These are phyloP conservation scores for Potentilla sterilis DNA, from an alignment of 306 rosid species.

Conservation along the genomic window DNA sequence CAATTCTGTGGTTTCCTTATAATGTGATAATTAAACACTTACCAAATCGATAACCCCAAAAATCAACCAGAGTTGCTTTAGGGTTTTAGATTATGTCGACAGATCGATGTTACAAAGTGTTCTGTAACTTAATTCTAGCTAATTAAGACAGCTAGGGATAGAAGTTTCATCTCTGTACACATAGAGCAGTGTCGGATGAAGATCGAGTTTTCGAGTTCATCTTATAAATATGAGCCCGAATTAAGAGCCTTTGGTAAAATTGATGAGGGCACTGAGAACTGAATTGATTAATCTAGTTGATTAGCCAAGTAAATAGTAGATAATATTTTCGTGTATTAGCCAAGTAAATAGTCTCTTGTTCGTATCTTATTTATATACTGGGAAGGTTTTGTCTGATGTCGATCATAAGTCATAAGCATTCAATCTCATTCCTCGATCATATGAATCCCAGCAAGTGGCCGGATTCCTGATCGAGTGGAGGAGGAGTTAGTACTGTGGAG, in stretches of 20 bases:
- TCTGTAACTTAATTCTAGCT: not conserved
- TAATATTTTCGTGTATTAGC: too few relatives aligned
- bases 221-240: not conserved
- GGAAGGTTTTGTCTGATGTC: not conserved
- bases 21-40: not conserved
- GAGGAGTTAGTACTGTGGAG: not conserved
- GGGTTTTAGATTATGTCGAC: not conserved
- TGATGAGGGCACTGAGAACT: too few relatives aligned
- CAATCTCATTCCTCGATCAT: not conserved
- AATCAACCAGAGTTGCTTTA: not conserved
- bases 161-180: not conserved
- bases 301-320: too few relatives aligned
- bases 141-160: not conserved
- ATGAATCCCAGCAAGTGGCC: not conserved
- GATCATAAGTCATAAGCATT: not conserved
- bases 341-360: too few relatives aligned
- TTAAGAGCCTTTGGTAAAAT: too few relatives aligned
- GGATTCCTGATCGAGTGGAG: too few relatives aligned
- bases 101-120: not conserved
- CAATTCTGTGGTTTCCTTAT: not conserved
- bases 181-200: not conserved
- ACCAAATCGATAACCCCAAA: not conserved
- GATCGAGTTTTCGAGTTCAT: too few relatives aligned
- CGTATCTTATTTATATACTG: not conserved
- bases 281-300: too few relatives aligned